phyloP scores from a whole-genome alignment of 2,329 filamentous ascomycete species.

The Fulvia fulva region DNA sequence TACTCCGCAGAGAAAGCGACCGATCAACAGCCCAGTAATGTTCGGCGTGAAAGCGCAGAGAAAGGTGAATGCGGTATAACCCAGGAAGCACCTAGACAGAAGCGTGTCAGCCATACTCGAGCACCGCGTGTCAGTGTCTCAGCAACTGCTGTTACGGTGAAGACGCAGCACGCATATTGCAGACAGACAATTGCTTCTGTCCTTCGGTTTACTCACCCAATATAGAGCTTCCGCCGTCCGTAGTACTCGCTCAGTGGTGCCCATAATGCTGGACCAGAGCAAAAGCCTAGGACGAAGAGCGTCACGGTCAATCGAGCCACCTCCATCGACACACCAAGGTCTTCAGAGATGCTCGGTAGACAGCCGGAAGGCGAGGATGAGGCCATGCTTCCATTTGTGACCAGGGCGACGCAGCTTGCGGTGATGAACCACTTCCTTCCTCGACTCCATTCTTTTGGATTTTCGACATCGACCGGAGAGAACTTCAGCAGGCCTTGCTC shows the following conservation, averaged over 20 bases:
- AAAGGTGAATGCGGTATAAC: conserved; percentile 49
- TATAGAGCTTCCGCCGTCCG: conserved; percentile 54
- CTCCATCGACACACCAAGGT: conserved; percentile 48
- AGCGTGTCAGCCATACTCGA: too few species aligned
- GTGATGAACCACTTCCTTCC: conserved; percentile 42
- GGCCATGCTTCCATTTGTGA: conserved; percentile 55
- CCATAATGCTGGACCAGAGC: conserved; percentile 59
- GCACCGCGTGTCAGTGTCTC: too few species aligned
- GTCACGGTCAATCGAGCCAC: conserved; percentile 36
- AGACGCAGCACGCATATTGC: too few species aligned
- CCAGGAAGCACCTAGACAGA: conserved; percentile 35
- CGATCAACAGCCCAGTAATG: conserved; percentile 51
- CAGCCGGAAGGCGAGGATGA: conserved; percentile 42
- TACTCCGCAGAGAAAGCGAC: conserved; percentile 54
- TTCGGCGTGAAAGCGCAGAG: conserved; percentile 55
- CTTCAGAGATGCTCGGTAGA: conserved; percentile 40
- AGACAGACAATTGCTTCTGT: too few species aligned
- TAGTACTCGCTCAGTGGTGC: conserved; percentile 64
- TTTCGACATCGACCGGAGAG: conserved; percentile 46
- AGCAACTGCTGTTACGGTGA: too few species aligned
- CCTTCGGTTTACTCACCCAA: too few species aligned
- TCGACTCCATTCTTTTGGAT: conserved; percentile 44
- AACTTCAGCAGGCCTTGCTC: conserved; percentile 41
- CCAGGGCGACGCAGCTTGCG: conserved; percentile 40
- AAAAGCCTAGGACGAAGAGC: conserved; percentile 46